Conservation (phyloP, 345 rosid species). For the Gynandropsis gynandra region DNA sequence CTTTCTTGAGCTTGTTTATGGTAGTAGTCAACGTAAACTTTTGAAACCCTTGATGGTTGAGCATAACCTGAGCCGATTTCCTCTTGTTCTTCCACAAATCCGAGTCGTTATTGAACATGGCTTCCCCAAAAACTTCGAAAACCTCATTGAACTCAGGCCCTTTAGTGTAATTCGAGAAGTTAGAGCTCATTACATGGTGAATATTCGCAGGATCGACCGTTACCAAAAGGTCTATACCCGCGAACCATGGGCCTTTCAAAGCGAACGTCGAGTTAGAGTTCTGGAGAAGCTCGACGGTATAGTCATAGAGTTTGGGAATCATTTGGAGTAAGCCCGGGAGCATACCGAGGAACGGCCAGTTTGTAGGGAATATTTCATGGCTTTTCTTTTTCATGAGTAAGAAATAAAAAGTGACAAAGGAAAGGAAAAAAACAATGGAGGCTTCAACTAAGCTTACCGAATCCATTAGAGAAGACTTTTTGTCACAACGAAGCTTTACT, state of each 20-base stretch:
- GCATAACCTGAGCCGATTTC: conserved; percentile 20
- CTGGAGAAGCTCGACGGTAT: conserved; percentile 16
- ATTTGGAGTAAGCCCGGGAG: conserved; percentile 18
- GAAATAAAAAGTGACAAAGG: background rate
- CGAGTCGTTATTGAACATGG: conserved; percentile 30
- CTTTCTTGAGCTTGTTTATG: conserved; percentile 18
- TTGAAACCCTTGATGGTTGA: conserved; percentile 23
- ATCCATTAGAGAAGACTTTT: conserved; percentile 27
- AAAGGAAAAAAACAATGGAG: conserved; percentile 13
- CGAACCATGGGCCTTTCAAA: conserved; percentile 24
- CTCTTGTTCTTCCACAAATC: conserved; percentile 29
- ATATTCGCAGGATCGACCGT: no score
- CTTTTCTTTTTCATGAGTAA: conserved; percentile 15
- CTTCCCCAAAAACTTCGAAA: conserved; percentile 24
- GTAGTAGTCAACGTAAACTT: conserved; percentile 21
- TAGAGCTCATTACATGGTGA: conserved; percentile 29
- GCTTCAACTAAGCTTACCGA: conserved; percentile 18
- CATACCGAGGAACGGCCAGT: conserved; percentile 29
- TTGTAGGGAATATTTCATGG: conserved; percentile 4
- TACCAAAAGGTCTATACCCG: conserved; percentile 19
- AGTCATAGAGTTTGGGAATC: conserved; percentile 26
- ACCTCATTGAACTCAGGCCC: conserved; percentile 32
- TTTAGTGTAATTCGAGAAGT: conserved; percentile 27
- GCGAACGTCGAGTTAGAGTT: conserved; percentile 18
- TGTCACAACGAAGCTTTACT: no score